Percentiles rank a stretch among this genome's conserved stretches.
These are phyloP conservation scores for Sclerotinia spermophila DNA, from an alignment of 2,329 filamentous ascomycete species.

Conservation along the genomic window DNA sequence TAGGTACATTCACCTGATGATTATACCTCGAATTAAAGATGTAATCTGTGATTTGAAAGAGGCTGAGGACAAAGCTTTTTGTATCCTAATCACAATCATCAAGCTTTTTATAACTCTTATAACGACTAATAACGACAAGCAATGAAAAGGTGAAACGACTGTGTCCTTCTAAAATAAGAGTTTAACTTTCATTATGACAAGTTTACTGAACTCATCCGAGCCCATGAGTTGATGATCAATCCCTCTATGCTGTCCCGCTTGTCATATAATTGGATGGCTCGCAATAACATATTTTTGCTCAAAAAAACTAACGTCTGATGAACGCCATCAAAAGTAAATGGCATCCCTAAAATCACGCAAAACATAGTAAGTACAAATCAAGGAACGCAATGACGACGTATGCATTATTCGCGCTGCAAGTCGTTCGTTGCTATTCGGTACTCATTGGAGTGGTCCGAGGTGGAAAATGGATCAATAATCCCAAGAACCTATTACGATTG, in stretches of 20 bases:
- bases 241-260: neutral
- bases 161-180: neutral
- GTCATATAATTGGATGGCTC: neutral
- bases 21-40: neutral
- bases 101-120: neutral
- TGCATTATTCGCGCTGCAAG: neutral
- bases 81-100: neutral
- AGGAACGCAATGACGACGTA: neutral
- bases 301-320: conserved; percentile 7
- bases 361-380: conserved; percentile 18
- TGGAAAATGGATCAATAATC: conserved; percentile 4
- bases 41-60: no score
- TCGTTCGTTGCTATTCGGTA: neutral
- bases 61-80: neutral
- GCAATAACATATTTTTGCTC: neutral
- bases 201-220: neutral
- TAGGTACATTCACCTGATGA: neutral
- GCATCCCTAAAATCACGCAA: conserved; percentile 12
- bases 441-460: neutral
- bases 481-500: conserved; percentile 59
- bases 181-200: neutral
- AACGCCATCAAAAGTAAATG: conserved; percentile 16
- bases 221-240: neutral
- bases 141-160: neutral
- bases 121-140: neutral